These are phyloP conservation scores for Wickerhamia fluorescens DNA, from an alignment of 805 yeast species.

Conservation along the genomic window DNA sequence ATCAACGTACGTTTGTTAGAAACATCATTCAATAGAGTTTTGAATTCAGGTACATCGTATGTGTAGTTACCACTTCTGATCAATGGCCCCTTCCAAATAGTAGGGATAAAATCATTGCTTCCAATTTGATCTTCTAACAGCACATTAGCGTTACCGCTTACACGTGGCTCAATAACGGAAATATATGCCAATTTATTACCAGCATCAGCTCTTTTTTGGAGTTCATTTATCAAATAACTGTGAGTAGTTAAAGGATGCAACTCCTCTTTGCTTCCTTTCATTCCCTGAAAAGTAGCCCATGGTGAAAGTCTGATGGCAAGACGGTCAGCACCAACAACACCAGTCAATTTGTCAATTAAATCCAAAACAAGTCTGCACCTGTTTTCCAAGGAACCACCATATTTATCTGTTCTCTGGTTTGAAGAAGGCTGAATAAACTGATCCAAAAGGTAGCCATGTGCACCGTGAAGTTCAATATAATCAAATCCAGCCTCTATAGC, in stretches of 20 bases:
- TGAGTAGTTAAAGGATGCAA: slow-evolving; percentile 31
- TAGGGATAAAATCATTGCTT: slow-evolving; percentile 12
- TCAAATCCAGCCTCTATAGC: slow-evolving; percentile 32
- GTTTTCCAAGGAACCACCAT: slow-evolving; percentile 40
- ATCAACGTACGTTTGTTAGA: slow-evolving; percentile 17
- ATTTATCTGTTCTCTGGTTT: slow-evolving; percentile 35
- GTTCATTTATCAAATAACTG: slow-evolving; percentile 33
- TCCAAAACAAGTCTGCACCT: slow-evolving; percentile 36
- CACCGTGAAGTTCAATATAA: slow-evolving; percentile 35
- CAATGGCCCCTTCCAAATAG: slow-evolving; percentile 28
- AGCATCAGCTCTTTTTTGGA: slow-evolving; percentile 27
- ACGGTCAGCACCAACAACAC: slow-evolving; percentile 2
- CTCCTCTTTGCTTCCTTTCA: slow-evolving; percentile 25
- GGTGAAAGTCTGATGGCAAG: slow-evolving; percentile 39
- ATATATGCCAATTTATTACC: slow-evolving; percentile 22
- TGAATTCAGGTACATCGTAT: slow-evolving; percentile 17
- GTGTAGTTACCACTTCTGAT: slow-evolving; percentile 17
- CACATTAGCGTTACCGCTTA: slow-evolving; percentile 9
- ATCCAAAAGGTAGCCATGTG: slow-evolving; percentile 35
- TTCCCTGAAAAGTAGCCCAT: slow-evolving; percentile 25
- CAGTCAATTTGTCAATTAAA: slow-evolving; percentile 27
- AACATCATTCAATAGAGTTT: slow-evolving; percentile 3
- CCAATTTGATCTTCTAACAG: slow-evolving; percentile 18
- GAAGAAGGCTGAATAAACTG: slow-evolving; percentile 30
- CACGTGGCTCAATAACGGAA: slow-evolving; percentile 32